These are phyloP conservation scores for Brassica nigra DNA, from an alignment of 345 rosid species.

Conservation along the genomic window DNA sequence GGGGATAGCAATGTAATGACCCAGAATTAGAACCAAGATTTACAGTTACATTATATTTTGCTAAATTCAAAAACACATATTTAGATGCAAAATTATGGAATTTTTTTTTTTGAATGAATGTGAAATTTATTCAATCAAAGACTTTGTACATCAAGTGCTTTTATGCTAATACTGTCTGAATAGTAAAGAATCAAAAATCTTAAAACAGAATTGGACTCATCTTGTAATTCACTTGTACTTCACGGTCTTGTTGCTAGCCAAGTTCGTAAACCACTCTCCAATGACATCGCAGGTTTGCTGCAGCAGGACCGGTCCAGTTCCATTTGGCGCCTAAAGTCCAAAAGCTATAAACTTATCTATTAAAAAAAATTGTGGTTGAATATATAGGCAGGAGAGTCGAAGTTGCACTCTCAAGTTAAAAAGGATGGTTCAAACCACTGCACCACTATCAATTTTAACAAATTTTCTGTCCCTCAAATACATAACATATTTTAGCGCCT, in stretches of 20 bases:
- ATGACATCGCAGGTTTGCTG: background rate
- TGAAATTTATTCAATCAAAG: background rate
- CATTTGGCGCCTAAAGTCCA: too few relatives aligned
- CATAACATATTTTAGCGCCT: too few relatives aligned
- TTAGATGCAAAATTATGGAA: background rate
- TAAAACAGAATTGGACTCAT: background rate
- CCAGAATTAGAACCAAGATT: background rate
- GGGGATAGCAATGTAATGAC: background rate
- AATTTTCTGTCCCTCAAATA: too few relatives aligned
- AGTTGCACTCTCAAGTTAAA: too few relatives aligned
- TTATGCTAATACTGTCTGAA: background rate
- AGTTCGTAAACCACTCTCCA: background rate
- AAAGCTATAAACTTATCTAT: too few relatives aligned
- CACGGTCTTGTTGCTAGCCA: background rate
- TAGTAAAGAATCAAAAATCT: background rate
- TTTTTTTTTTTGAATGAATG: background rate
- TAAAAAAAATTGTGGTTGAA: too few relatives aligned
- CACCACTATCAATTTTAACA: too few relatives aligned
- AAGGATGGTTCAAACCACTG: too few relatives aligned
- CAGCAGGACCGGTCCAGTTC: too few relatives aligned
- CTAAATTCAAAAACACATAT: background rate
- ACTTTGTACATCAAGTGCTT: background rate
- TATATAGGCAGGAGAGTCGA: too few relatives aligned
- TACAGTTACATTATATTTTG: background rate
- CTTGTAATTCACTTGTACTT: background rate